Evolutionary conservation across 1,139 yeast genomes (phyloP), one percentile per base, ranked within the genome.

Genomic region (Blastobotrys ciferrii): DNA sequence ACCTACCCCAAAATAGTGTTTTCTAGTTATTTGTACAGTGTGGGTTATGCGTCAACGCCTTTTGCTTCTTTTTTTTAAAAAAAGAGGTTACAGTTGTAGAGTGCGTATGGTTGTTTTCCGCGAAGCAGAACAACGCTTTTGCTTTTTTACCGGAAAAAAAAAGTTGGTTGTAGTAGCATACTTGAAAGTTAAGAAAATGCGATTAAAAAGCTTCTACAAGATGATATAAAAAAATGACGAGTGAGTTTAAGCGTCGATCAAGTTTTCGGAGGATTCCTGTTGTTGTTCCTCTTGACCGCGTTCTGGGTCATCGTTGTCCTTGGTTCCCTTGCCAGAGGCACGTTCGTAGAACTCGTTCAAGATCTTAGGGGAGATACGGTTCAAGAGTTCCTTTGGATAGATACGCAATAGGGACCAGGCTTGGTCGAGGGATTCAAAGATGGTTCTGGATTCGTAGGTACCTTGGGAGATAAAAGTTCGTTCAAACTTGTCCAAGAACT

Each of bases 321-420:
- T 75, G 32, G 61, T 54, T 35, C 56, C 53, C 53, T 60, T 60
- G 23, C 52, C 52, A 36, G 50, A 43, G 49, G 85, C 84, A 70
- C 97, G 84, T 63, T 91, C 97, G 71, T 92, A 92, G 72, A 91
- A 92, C 72, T 91, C 98, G 59, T 82, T 84, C 67, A 92, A 77
- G 61, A 92, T 89, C 82, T 92, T 92, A 69, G 98, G 98, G 55
- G 96, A 88, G 66, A 92, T 88, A 82, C 98, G 89, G 77, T 92
- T 94, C 70, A 92, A 84, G 84, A 92, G 78, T 74, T 92, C 98
- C 81, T 91, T 92, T 67, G 99, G 99, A 77, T 92, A 92, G 68
- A 92, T 92, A 78, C 99, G 88, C 70, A 92, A 79, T 69, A 92
- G 79, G 43, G 95, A 84, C 99, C 99, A 92, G 48, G 98, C 99